phyloP scores from a whole-genome alignment of 257 asterid species.

The Solanum chaucha region DNA sequence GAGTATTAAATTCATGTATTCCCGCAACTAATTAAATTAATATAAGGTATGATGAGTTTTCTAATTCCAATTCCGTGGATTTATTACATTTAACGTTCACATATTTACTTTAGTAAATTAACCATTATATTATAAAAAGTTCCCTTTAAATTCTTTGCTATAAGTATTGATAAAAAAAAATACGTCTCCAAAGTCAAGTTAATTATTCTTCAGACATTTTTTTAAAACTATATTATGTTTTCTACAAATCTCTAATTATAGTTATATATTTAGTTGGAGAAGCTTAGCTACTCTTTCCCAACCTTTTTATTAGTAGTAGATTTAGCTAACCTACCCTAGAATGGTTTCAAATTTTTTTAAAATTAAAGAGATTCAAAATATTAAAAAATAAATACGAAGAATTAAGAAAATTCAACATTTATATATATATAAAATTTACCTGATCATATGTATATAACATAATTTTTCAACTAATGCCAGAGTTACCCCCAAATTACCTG shows the following conservation, averaged over 20 bases:
- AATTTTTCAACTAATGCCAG: not conserved
- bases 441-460: not conserved
- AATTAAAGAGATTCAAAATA: not conserved
- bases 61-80: not conserved
- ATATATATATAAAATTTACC: not conserved
- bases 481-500: not conserved
- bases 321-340: not conserved
- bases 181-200: not conserved
- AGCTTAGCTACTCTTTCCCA: not conserved
- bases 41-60: not conserved
- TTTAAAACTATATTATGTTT: not conserved
- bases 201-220: not conserved
- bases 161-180: not conserved
- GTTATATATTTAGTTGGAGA: not conserved
- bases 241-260: not conserved
- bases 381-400: not conserved
- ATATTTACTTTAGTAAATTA: not conserved
- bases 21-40: too few relatives aligned
- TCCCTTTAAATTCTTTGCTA: not conserved
- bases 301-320: not conserved
- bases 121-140: not conserved
- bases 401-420: not conserved
- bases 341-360: not conserved
- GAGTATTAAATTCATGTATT: not conserved
- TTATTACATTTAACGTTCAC: not conserved